Percentiles rank a stretch among this genome's conserved stretches.
phyloP scores from a whole-genome alignment of 2,329 filamentous ascomycete genomes.

The Cytospora leucostoma region DNA sequence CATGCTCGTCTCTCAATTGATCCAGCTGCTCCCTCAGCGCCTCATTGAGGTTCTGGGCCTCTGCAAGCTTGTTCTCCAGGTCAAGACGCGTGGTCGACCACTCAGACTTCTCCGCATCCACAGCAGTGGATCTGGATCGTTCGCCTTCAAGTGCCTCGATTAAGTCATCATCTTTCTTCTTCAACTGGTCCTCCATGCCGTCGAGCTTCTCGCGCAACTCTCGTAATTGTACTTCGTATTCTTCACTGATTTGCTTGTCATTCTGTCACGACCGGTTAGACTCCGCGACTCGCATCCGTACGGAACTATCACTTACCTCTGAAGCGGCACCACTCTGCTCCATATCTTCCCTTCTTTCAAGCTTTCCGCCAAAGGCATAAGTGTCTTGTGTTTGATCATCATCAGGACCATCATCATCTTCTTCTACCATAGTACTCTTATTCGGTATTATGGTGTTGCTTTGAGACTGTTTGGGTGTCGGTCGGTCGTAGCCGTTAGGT shows the following conservation, averaged over 20 bases:
- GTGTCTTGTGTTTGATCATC: conserved; percentile 62
- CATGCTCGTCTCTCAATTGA: conserved; percentile 68
- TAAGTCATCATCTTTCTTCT: conserved; percentile 69
- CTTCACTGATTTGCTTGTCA: conserved; percentile 72
- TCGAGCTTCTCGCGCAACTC: conserved; percentile 75
- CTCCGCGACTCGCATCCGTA: background rate
- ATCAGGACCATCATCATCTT: conserved; percentile 75
- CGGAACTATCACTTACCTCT: conserved; percentile 39
- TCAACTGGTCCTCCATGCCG: conserved; percentile 67
- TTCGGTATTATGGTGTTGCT: conserved; percentile 97
- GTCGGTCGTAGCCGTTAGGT: conserved; percentile 69
- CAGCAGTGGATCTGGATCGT: conserved; percentile 52
- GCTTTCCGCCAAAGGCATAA: conserved; percentile 43
- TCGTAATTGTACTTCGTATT: conserved; percentile 77
- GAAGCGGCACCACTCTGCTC: conserved; percentile 39
- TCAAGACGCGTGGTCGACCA: conserved; percentile 66
- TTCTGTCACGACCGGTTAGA: conserved; percentile 42
- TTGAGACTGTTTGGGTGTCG: conserved; percentile 86
- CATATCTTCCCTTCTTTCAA: background rate
- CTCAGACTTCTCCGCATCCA: conserved; percentile 67
- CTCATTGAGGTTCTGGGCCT: conserved; percentile 77
- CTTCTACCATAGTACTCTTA: conserved; percentile 96
- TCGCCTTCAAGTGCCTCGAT: conserved; percentile 60
- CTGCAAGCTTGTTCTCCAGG: conserved; percentile 72
- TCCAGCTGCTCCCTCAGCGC: conserved; percentile 79